A percentile compares a stretch with the other conserved stretches of the same genome.
Conservation (phyloP, 2,329 filamentous ascomycete species). For the Colletotrichum spinosum region DNA sequence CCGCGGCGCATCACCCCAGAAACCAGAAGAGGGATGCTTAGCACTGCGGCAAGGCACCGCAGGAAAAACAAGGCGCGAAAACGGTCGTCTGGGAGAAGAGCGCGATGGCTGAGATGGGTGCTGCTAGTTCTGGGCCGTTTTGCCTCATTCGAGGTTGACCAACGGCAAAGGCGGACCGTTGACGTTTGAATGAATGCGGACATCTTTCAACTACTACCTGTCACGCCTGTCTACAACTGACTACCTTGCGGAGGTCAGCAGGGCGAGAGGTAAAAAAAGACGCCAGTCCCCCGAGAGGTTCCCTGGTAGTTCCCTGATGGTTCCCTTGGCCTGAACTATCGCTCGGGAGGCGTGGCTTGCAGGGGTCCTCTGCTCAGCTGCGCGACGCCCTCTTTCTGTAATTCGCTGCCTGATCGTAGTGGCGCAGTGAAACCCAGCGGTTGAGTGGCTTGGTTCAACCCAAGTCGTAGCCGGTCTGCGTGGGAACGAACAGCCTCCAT, state of each 20-base stretch:
- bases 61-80: slow-evolving; percentile 17
- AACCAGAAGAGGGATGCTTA: slow-evolving; percentile 21
- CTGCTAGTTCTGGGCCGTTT: not conserved
- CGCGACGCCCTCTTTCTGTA: slow-evolving; percentile 5
- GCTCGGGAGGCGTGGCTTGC: slow-evolving; percentile 34
- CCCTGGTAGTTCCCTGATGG: not conserved
- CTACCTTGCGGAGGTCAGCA: not conserved
- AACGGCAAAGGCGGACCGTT: too few relatives aligned
- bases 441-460: slow-evolving; percentile 37
- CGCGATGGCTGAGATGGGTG: not conserved
- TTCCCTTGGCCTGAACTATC: slow-evolving; percentile 20
- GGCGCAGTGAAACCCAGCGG: slow-evolving; percentile 33
- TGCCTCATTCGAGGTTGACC: not conserved
- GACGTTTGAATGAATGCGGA: too few relatives aligned
- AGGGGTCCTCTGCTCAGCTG: slow-evolving; percentile 36
- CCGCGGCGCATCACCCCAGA: slow-evolving; percentile 35
- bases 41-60: slow-evolving; percentile 28
- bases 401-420: slow-evolving; percentile 35
- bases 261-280: slow-evolving; percentile 22
- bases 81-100: slow-evolving; percentile 5
- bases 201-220: too few relatives aligned
- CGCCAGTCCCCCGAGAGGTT: not conserved
- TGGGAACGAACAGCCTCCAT: slow-evolving; percentile 10
- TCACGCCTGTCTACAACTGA: too few relatives aligned
- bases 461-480: slow-evolving; percentile 27